phyloP scores from a whole-genome alignment of 345 rosid genomes.

The Laguncularia racemosa region DNA sequence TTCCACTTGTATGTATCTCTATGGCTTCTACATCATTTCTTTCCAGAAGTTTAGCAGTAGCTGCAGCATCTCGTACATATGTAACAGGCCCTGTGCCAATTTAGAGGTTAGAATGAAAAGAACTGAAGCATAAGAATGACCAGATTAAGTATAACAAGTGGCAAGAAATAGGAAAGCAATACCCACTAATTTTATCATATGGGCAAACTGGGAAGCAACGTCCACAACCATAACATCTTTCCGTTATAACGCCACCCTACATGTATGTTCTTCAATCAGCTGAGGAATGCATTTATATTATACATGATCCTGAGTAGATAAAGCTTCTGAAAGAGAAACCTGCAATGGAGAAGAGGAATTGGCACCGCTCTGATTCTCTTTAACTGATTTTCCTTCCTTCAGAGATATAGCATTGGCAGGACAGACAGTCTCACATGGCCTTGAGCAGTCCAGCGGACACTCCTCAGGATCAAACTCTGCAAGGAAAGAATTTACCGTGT shows the following conservation, averaged over 20 bases:
- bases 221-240: slow-evolving; percentile 59
- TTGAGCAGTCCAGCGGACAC: slow-evolving; percentile 49
- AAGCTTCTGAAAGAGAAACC: slow-evolving; percentile 13
- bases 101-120: background rate
- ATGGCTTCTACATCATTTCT: slow-evolving; percentile 44
- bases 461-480: slow-evolving; percentile 53
- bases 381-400: slow-evolving; percentile 13
- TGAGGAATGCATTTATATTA: background rate
- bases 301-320: background rate
- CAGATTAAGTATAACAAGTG: background rate
- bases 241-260: slow-evolving; percentile 50
- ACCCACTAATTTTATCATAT: slow-evolving; percentile 48
- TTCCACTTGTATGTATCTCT: slow-evolving; percentile 61
- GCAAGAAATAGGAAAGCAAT: slow-evolving; percentile 1
- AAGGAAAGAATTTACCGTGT: background rate
- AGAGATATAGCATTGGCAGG: slow-evolving; percentile 52
- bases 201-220: slow-evolving; percentile 60
- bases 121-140: background rate
- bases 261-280: background rate
- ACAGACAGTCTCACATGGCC: slow-evolving; percentile 51
- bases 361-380: slow-evolving; percentile 8
- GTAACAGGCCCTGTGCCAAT: slow-evolving; percentile 27
- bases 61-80: slow-evolving; percentile 40
- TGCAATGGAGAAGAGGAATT: slow-evolving; percentile 9
- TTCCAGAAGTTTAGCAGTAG: slow-evolving; percentile 39